These are phyloP conservation scores for Rubia tinctorum DNA, from an alignment of 305 asterid genomes.

Conservation along the genomic window DNA sequence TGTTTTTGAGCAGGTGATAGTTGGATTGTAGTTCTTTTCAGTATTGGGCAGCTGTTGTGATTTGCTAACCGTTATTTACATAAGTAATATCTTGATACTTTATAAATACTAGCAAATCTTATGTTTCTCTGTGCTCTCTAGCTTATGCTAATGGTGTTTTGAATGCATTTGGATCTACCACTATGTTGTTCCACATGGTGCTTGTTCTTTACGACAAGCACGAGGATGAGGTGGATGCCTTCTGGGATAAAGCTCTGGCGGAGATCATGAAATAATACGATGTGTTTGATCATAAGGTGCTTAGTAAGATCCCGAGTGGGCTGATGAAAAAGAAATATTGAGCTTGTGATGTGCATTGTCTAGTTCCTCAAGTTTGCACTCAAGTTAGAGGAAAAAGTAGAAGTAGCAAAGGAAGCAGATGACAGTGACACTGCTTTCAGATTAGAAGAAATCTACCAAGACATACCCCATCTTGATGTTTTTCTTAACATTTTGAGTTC, in stretches of 20 bases:
- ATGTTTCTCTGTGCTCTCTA: background rate
- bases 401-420: background rate
- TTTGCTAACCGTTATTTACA: constrained; percentile 84
- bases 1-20: constrained; percentile 46
- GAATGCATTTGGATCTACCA: constrained; percentile 31
- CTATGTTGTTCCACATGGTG: constrained; percentile 63
- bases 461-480: background rate
- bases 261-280: constrained; percentile 75
- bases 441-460: background rate
- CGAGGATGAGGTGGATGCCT: constrained; percentile 68
- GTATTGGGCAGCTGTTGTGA: constrained; percentile 79
- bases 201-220: constrained; percentile 84
- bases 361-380: background rate
- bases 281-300: no score
- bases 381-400: constrained; percentile 1
- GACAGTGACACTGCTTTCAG: background rate
- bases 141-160: background rate
- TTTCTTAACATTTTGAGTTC: background rate
- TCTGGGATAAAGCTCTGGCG: constrained; percentile 62
- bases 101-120: background rate
- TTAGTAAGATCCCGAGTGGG: constrained; percentile 63
- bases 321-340: constrained; percentile 44
- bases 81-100: no score
- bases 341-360: constrained; percentile 1
- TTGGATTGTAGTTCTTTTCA: constrained; percentile 73